phyloP scores from a whole-genome alignment of 257 asterid genomes.

The Nicotiana sylvestris region DNA sequence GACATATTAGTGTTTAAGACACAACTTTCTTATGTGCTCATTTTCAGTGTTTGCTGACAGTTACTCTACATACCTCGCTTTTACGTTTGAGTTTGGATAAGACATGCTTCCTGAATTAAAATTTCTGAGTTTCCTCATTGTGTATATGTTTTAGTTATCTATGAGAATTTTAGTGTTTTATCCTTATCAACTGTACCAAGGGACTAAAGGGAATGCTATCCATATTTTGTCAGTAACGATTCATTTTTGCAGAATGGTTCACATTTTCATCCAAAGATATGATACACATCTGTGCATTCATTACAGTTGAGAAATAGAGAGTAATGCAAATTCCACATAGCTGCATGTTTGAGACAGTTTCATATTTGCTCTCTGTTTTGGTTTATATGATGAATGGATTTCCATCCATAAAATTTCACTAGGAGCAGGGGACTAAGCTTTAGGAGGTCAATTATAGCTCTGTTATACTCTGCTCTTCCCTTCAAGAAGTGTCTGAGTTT shows the following conservation, averaged over 20 bases:
- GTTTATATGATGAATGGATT: neutral
- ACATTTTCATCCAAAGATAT: neutral
- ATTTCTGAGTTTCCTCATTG: neutral
- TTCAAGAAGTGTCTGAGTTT: neutral
- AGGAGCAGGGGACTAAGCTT: neutral
- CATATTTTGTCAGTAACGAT: neutral
- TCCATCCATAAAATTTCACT: neutral
- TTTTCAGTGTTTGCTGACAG: neutral
- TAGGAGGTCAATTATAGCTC: neutral
- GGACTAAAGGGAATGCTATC: neutral
- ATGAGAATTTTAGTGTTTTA: neutral
- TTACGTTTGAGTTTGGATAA: neutral
- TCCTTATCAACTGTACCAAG: neutral
- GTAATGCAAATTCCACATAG: neutral
- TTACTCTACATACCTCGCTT: neutral
- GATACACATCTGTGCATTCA: neutral
- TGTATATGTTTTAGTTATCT: neutral
- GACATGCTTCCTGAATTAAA: conserved; percentile 5
- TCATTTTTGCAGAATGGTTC: neutral
- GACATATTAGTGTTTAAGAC: neutral
- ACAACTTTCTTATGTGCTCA: neutral
- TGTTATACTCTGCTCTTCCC: neutral
- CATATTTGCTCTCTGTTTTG: neutral
- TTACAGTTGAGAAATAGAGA: neutral
- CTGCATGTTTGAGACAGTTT: neutral